Base-by-base conservation (phyloP, 2,329 filamentous ascomycete species). In the Leptographium lundbergii region DNA sequence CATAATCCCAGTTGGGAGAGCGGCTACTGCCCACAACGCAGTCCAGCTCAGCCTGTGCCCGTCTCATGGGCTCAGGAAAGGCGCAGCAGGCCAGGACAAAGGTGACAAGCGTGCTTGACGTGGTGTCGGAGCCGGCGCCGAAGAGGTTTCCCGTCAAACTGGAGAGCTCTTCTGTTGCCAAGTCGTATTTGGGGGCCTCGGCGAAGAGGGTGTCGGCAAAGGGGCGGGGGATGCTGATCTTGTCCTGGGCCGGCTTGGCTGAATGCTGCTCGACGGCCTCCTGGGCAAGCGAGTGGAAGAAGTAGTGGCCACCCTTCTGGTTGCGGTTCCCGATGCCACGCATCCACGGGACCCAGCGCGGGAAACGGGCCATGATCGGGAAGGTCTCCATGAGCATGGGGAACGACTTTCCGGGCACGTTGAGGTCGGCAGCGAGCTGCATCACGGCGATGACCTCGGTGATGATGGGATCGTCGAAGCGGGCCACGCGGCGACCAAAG, bases 331-430 rank as follows among this genome's bases (percentile, higher is more conserved):
- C 74, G 3, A 78, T 65, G 3, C 75, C 77, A 54, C 74, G 72
- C 66, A 80, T 78, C 75, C 75, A 80, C 0, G 78, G 77, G 4
- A 74, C 73, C 63, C 69, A 71, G 45, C 73, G 75, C 13, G 78
- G 77, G 55, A 80, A 75, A 22, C 69, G 73, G 24, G 77, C 73
- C 14, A 79, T 70, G 45, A 74, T 66, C 1, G 77, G 77, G 58
- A 81, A 81, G 0, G 78, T 81, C 66, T 81, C 79, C 71, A 82
- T 74, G 32, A 83, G 67, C 77, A 77, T 81, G 27, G 77, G 80
- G 63, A 80, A 81, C 0, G 69, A 75, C 65, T 80, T 80, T 10
- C 77, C 76, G 0, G 77, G 74, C 54, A 79, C 77, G 63, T 77
- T 79, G 25, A 83, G 69, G 59, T 81, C 79, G 2, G 79, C 80